These are phyloP conservation scores for Penicillium frequentans DNA, from an alignment of 2,329 filamentous ascomycete species.

Conservation along the genomic window DNA sequence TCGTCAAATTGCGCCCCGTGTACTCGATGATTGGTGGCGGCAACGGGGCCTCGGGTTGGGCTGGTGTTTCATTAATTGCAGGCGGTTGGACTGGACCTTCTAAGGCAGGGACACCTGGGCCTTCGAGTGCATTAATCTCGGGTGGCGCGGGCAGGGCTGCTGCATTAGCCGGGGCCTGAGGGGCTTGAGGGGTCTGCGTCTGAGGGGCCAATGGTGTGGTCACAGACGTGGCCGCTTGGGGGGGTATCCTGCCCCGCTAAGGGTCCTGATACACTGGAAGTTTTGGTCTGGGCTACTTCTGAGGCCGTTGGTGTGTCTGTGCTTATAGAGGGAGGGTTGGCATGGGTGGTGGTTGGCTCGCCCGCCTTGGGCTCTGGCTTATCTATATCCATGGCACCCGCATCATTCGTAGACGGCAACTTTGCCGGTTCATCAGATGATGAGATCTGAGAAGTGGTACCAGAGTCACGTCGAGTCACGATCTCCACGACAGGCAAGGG, in stretches of 20 bases:
- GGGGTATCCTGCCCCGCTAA: conserved; percentile 3
- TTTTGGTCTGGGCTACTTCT: not conserved
- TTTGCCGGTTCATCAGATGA: not conserved
- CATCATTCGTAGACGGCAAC: not conserved
- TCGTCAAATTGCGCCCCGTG: conserved; percentile 58
- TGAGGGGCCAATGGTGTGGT: not conserved
- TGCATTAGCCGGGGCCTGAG: conserved; percentile 5
- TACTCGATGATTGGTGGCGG: conserved; percentile 47
- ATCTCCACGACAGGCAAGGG: conserved; percentile 8
- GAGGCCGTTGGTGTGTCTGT: conserved; percentile 3
- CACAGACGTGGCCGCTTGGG: conserved; percentile 2
- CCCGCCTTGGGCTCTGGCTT: not conserved
- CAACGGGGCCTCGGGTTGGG: conserved; percentile 27
- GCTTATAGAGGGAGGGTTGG: not conserved
- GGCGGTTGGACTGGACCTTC: conserved; percentile 4
- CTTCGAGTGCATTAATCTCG: conserved; percentile 5
- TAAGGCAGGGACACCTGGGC: not conserved
- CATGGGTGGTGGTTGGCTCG: not conserved
- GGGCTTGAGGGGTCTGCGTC: not conserved
- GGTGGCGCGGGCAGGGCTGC: conserved; percentile 11
- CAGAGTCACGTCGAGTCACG: not conserved
- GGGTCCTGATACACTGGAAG: not conserved
- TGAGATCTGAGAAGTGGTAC: not conserved
- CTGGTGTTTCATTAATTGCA: conserved; percentile 16
- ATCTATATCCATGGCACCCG: conserved; percentile 20